phyloP scores from a whole-genome alignment of 2,329 filamentous ascomycete species.

The Fragosphaeria purpurea region DNA sequence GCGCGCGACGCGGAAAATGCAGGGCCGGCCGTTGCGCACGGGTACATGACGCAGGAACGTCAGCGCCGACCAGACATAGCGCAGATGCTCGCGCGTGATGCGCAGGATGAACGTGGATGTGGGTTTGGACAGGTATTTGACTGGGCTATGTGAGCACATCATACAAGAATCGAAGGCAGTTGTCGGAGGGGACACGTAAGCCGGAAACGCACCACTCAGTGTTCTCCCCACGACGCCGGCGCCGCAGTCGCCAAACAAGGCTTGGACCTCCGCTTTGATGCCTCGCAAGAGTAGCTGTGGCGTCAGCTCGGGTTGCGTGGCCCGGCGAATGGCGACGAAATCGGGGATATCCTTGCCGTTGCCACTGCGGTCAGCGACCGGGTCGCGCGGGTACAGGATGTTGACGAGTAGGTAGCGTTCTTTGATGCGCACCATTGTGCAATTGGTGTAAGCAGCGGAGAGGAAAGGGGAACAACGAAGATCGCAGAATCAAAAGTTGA shows the following conservation, averaged over 20 bases:
- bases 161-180: neutral
- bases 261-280: conserved; percentile 59
- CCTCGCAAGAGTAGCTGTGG: conserved; percentile 54
- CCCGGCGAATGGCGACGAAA: conserved; percentile 66
- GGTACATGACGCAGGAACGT: conserved; percentile 68
- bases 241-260: conserved; percentile 83
- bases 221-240: conserved; percentile 61
- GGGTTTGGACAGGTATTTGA: conserved; percentile 87
- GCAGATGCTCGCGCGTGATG: conserved; percentile 71
- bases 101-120: conserved; percentile 90
- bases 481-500: no score
- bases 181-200: no score
- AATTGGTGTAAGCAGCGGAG: neutral
- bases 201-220: conserved; percentile 47
- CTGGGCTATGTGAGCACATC: conserved; percentile 29
- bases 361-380: conserved; percentile 26
- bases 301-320: conserved; percentile 63
- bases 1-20: conserved; percentile 73
- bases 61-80: conserved; percentile 82
- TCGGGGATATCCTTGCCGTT: conserved; percentile 31
- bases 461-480: neutral
- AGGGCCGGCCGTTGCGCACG: conserved; percentile 48
- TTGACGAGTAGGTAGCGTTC: conserved; percentile 93
- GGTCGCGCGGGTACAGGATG: conserved; percentile 69
- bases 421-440: conserved; percentile 86